Evolutionary conservation across 1,139 yeast species (phyloP), one percentile per base, ranked within the genome.

Genomic region (Saccharomyces uvarum): DNA sequence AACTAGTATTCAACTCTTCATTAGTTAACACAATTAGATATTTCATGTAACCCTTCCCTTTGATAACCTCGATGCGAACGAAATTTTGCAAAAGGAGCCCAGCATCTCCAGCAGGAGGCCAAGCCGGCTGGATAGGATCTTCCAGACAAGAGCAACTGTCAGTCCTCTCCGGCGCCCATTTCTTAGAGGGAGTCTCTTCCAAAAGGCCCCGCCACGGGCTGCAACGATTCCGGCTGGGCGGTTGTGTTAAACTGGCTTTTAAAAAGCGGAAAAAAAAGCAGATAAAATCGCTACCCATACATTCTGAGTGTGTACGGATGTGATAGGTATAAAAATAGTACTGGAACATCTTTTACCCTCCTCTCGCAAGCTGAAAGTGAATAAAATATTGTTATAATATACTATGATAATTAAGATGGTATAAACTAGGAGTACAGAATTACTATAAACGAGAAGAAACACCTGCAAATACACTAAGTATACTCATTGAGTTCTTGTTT

Each of bases 1-100:
- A 41, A 48, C 29, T 50, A 21, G 29, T 48, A 49, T 31, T 44
- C 50, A 41, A 48, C 32, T 48, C 33, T 50, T 51, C 47, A 48
- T 32, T 21, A 32, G 29, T 50, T 24, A 27, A 44, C 26, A 47
- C 50, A 26, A 16, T 47, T 29, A 41, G 11, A 29, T 29, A 24
- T 47, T 26, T 47, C 31, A 44, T 38, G 44, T 38, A 19, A 38
- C 44, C 44, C 44, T 19, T 38, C 44, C 13, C 16, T 38, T 38
- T 19, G 44, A 19, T 38, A 38, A 38, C 24, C 24, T 38, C 44
- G 8, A 16, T 38, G 19, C 26, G 4, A 16, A 38, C 44, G 44
- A 38, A 38, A 16, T 38, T 38, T 38, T 38, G 24, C 44, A 19
- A 38, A 19, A 38, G 44, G 26, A 38, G 8, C 26, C 6, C 11